Percentiles rank a stretch among this genome's conserved stretches.
Evolutionary conservation across 2,329 filamentous ascomycete genomes (phyloP).

Genomic region (Fonsecaea nubica): DNA sequence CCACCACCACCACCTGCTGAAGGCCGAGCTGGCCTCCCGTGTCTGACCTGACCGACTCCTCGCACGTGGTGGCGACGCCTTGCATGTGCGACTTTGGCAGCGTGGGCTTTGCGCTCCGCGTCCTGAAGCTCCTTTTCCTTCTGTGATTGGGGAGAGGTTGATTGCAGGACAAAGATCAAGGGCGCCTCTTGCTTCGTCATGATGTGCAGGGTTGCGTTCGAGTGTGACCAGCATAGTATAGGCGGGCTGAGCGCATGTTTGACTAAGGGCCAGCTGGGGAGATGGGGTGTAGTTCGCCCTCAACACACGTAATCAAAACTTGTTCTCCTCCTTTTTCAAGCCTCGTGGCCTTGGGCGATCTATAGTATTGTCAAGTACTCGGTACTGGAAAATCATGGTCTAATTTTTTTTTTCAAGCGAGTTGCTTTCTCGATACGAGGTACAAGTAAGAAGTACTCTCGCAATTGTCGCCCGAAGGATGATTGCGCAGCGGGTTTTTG

Average conservation of each 20-base stretch:
- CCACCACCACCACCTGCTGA: not conserved
- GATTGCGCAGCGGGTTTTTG: no score
- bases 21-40: not conserved
- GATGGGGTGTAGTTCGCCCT: not conserved
- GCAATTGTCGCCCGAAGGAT: no score
- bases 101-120: not conserved
- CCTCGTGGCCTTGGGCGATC: not conserved
- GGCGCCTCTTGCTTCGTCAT: slow-evolving; percentile 1
- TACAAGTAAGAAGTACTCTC: no score
- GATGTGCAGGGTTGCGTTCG: not conserved
- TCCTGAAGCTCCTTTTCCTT: slow-evolving; percentile 1
- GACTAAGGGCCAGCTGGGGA: not conserved
- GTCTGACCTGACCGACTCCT: not conserved
- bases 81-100: not conserved
- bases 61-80: not conserved
- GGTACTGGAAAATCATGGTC: not conserved
- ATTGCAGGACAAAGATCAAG: not conserved
- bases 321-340: not conserved
- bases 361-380: not conserved
- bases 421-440: no score
- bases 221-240: not conserved
- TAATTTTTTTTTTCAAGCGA: no score
- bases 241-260: not conserved
- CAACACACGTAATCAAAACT: not conserved
- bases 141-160: slow-evolving; percentile 4